Conservation (phyloP, 306 rosid genomes). For the Castanospermum australe region DNA sequence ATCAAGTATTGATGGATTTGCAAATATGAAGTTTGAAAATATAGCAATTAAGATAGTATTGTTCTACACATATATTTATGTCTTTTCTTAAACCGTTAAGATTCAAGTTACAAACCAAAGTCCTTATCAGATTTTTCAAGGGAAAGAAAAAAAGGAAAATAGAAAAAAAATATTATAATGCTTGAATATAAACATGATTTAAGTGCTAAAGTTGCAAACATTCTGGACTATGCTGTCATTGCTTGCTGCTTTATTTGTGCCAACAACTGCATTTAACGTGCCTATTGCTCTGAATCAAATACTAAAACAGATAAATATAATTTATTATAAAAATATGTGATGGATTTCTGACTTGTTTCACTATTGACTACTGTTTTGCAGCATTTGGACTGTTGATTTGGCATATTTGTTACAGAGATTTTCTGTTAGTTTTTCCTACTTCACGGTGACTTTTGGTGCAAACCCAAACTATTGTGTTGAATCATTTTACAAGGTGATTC, state of each 20-base stretch:
- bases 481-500: constrained; percentile 87
- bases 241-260: neutral
- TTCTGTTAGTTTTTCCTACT: constrained; percentile 77
- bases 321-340: constrained; percentile 14
- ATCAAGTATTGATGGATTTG: constrained; percentile 11
- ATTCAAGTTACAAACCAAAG: constrained; percentile 4
- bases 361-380: constrained; percentile 50
- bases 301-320: neutral
- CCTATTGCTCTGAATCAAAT: neutral
- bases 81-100: neutral
- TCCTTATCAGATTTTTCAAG: neutral
- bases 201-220: neutral
- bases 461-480: constrained; percentile 89
- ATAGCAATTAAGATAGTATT: neutral
- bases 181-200: neutral
- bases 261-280: neutral
- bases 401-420: constrained; percentile 81
- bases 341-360: constrained; percentile 27
- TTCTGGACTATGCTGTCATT: neutral
- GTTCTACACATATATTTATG: neutral
- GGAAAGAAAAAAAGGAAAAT: neutral
- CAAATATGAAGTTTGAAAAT: constrained; percentile 14
- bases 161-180: neutral
- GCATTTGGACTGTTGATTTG: constrained; percentile 97
- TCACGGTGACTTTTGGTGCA: constrained; percentile 88